Percentiles rank a stretch among this genome's conserved stretches.
These are phyloP conservation scores for Psilocybe sp. DNA, from an alignment of 768 basidiomycete genomes.

Conservation along the genomic window DNA sequence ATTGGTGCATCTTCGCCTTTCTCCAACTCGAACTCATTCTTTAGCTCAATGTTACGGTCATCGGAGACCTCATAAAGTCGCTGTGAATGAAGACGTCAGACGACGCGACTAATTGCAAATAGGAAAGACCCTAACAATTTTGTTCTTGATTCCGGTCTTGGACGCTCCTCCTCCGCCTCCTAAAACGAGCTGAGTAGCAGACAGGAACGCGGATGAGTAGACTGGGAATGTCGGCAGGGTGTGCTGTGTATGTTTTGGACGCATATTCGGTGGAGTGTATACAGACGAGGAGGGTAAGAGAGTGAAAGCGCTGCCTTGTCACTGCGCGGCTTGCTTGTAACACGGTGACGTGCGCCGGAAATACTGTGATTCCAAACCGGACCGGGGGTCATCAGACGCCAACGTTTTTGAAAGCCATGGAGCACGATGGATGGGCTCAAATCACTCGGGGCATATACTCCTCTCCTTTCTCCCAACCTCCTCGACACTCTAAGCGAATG, in stretches of 20 bases:
- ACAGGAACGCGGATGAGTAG: slow-evolving; percentile 80
- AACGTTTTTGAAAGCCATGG: too few relatives aligned
- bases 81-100: slow-evolving; percentile 33
- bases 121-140: slow-evolving; percentile 57
- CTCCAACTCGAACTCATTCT: slow-evolving; percentile 73
- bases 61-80: slow-evolving; percentile 63
- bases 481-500: too few relatives aligned
- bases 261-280: slow-evolving; percentile 44
- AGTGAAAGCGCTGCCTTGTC: too few relatives aligned
- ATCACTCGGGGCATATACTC: too few relatives aligned
- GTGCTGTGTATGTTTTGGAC: slow-evolving; percentile 76
- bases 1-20: slow-evolving; percentile 92
- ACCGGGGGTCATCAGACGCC: too few relatives aligned
- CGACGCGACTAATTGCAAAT: neutral
- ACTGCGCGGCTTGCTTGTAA: too few relatives aligned
- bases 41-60: slow-evolving; percentile 48
- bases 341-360: too few relatives aligned
- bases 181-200: slow-evolving; percentile 67
- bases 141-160: slow-evolving; percentile 90
- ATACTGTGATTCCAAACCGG: too few relatives aligned
- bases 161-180: slow-evolving; percentile 91
- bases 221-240: slow-evolving; percentile 83
- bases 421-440: too few relatives aligned
- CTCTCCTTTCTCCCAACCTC: too few relatives aligned
- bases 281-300: neutral